These are phyloP conservation scores for Penicillium thymicola DNA, from an alignment of 2,329 filamentous ascomycete species.

Conservation along the genomic window DNA sequence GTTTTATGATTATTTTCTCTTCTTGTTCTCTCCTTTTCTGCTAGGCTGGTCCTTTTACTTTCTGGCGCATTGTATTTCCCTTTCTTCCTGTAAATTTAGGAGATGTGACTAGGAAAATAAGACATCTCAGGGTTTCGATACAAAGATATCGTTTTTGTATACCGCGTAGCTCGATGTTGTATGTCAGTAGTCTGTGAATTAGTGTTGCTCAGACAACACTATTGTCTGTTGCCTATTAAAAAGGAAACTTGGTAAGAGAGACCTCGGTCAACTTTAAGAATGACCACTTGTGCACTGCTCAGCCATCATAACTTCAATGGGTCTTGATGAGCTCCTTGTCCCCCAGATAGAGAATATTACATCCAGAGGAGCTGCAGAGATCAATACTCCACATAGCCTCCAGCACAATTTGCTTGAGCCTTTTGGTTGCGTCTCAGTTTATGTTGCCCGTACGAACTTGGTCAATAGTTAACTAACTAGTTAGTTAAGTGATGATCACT, in stretches of 20 bases:
- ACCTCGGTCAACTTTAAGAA: not conserved
- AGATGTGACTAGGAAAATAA: constrained; percentile 7
- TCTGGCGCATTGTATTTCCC: constrained; percentile 10
- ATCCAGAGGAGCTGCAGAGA: not conserved
- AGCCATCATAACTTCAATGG: not conserved
- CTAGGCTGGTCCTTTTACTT: not conserved
- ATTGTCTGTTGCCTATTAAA: too few relatives aligned
- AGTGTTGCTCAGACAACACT: not conserved
- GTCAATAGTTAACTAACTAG: too few relatives aligned
- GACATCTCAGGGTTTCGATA: constrained; percentile 2
- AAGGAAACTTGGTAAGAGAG: not conserved
- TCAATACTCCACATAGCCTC: too few relatives aligned
- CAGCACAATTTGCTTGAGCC: too few relatives aligned
- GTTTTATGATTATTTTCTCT: not conserved
- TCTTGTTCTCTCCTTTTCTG: constrained; percentile 8
- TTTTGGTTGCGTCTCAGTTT: too few relatives aligned
- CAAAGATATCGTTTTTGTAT: not conserved
- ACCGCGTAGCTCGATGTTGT: not conserved
- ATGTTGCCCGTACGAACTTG: not conserved
- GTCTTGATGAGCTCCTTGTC: not conserved
- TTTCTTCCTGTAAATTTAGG: constrained; percentile 21
- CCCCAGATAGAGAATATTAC: not conserved
- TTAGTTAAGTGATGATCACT: too few relatives aligned
- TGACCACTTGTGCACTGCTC: too few relatives aligned
- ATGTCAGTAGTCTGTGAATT: not conserved